phyloP scores from a whole-genome alignment of 352 stramenopile genomes.

The Phytophthora brassicae region DNA sequence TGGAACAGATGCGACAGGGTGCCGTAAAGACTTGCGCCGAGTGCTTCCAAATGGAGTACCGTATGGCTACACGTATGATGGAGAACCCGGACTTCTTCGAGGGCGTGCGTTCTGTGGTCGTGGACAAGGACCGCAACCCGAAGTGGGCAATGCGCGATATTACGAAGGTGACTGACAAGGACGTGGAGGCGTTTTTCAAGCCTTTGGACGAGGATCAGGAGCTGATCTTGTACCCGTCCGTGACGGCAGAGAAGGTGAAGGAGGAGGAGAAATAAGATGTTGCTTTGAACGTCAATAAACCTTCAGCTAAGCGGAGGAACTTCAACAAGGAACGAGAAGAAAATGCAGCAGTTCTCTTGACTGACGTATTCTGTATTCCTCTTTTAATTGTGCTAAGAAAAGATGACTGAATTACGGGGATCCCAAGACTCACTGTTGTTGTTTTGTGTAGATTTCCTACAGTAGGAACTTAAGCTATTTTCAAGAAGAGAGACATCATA shows the following conservation, averaged over 20 bases:
- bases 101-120: slow-evolving; percentile 93
- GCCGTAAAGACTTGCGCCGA: slow-evolving; percentile 82
- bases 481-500: slow-evolving; percentile 3
- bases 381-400: slow-evolving; percentile 28
- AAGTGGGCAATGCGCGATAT: slow-evolving; percentile 86
- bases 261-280: slow-evolving; percentile 37
- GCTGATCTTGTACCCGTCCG: slow-evolving; percentile 67
- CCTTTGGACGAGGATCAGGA: slow-evolving; percentile 76
- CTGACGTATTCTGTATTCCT: slow-evolving; percentile 22
- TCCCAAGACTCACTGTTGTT: slow-evolving; percentile 3
- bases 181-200: slow-evolving; percentile 84
- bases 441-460: too few species aligned
- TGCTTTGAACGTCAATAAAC: slow-evolving; percentile 25
- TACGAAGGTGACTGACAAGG: slow-evolving; percentile 55
- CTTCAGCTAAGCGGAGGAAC: slow-evolving; percentile 26
- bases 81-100: slow-evolving; percentile 96
- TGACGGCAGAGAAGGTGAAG: slow-evolving; percentile 33
- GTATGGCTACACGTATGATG: slow-evolving; percentile 82
- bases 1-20: slow-evolving; percentile 93
- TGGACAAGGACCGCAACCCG: slow-evolving; percentile 95
- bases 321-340: slow-evolving; percentile 33
- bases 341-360: slow-evolving; percentile 25
- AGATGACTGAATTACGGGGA: slow-evolving; percentile 1
- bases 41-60: slow-evolving; percentile 96
- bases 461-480: slow-evolving; percentile 25